These are phyloP conservation scores for Eutypella sp. DNA, from an alignment of 2,329 filamentous ascomycete genomes.

Conservation along the genomic window DNA sequence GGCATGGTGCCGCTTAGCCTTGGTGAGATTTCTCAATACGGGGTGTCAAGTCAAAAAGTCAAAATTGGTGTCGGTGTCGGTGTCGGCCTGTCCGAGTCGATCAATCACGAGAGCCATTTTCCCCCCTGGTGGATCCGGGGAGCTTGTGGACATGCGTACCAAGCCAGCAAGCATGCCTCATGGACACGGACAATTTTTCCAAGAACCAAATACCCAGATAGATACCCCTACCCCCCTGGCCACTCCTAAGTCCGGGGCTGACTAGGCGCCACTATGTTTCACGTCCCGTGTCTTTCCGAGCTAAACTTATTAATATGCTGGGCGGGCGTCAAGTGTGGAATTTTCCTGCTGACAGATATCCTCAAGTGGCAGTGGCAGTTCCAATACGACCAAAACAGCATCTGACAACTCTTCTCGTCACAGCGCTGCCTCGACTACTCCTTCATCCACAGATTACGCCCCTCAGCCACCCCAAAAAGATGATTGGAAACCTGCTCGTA, in stretches of 20 bases:
- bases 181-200: not conserved
- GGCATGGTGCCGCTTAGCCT: too few species aligned
- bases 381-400: conserved; percentile 56
- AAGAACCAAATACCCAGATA: too few species aligned
- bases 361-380: conserved; percentile 52
- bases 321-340: too few species aligned
- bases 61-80: too few species aligned
- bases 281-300: conserved; percentile 10
- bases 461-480: conserved; percentile 25
- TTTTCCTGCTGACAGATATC: conserved; percentile 27
- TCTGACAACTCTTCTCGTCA: conserved; percentile 59
- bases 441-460: conserved; percentile 48
- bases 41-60: too few species aligned
- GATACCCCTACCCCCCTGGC: too few species aligned
- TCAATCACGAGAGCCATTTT: too few species aligned
- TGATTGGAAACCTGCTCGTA: conserved; percentile 36
- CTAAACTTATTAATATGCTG: conserved; percentile 16
- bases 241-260: not conserved
- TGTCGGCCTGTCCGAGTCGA: too few species aligned
- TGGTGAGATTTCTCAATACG: too few species aligned
- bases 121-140: too few species aligned
- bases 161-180: too few species aligned
- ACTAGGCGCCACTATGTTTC: conserved; percentile 11
- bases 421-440: conserved; percentile 57
- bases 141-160: too few species aligned